A percentile compares a stretch with the other conserved stretches of the same genome.
phyloP scores from a whole-genome alignment of 805 yeast species.

The Starmerella ratchasimensis region DNA sequence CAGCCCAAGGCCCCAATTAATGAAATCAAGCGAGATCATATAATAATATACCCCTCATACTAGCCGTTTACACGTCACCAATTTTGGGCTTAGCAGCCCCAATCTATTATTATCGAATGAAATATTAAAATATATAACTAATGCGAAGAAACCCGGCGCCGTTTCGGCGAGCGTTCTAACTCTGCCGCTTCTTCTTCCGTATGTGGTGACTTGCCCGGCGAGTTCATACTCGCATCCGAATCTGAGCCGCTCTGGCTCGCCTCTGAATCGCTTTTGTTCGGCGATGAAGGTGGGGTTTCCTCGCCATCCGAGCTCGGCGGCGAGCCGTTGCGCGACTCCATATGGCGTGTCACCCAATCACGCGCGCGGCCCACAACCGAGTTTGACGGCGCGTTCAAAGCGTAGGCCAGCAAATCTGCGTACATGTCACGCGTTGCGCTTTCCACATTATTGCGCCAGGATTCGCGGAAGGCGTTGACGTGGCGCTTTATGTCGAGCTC shows the following conservation, averaged over 20 bases:
- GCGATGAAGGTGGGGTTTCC: background rate
- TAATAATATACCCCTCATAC: no score
- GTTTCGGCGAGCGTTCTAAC: background rate
- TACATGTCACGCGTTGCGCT: constrained; percentile 70
- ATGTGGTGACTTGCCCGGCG: no score
- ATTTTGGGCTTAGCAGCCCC: no score
- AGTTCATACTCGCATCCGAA: no score
- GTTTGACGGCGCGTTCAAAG: constrained; percentile 17
- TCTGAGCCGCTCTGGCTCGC: no score
- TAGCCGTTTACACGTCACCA: no score
- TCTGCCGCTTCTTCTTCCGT: background rate
- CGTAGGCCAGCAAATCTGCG: constrained; percentile 44
- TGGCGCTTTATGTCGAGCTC: constrained; percentile 89
- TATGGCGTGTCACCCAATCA: constrained; percentile 25
- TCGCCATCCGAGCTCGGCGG: constrained; percentile 11
- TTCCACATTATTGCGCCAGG: constrained; percentile 59
- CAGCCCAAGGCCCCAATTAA: no score
- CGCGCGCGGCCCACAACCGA: constrained; percentile 24
- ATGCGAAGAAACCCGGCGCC: constrained; percentile 3
- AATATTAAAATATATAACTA: no score
- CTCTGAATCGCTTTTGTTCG: background rate
- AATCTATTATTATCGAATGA: background rate
- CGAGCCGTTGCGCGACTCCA: constrained; percentile 15
- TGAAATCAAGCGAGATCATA: no score
- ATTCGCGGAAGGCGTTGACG: constrained; percentile 71